Evolutionary conservation across 805 yeast genomes (phyloP), one percentile per base, ranked within the genome.

Genomic region (Ogataea glucozyma): DNA sequence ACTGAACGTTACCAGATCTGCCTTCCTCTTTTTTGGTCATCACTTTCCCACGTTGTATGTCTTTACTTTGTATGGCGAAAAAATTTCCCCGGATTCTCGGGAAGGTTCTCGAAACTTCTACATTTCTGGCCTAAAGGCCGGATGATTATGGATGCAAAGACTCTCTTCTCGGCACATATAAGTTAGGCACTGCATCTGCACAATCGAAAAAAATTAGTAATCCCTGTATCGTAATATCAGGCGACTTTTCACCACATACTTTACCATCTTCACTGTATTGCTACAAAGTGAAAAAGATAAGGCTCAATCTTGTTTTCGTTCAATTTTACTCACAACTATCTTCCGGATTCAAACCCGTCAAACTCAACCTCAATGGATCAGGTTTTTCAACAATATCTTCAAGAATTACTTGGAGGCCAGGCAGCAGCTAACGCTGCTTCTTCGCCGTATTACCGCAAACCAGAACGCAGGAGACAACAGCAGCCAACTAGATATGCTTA

Each of bases 361-460:
- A n/a, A n/a, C n/a, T n/a, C n/a, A 17, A 30, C 17, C 27, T 40
- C 8, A 26, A 52, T 52, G 56, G 56, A 52, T 38, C 49, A 47
- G 31, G 41, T 46, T 19, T 37, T 52, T 32, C 51, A 52, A 36
- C 53, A 52, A 31, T 47, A 49, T 24, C 26, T 52, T 4, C 35
- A 44, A 31, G 56, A 52, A 16, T 37, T 52, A 3, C 31, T 52
- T 9, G 31, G 29, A 36, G 50, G 47, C 18, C 56, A 52, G 33
- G 26, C 21, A 10, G 18, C 21, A 19, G 5, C 21, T 23, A 20
- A 17, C 30, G 10, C 31, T 6, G 13, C 31, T 4, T 7, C 44
- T 39, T 27, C 39, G 31, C 30, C 33, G 21, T 26, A 33, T 33
- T n/a, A 24, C 16, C 20, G 43, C 16, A 29, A 30, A 18, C 16